A percentile compares a stretch with the other conserved stretches of the same genome.
Conservation (phyloP, 352 stramenopile species). For the Phytophthora quininea region DNA sequence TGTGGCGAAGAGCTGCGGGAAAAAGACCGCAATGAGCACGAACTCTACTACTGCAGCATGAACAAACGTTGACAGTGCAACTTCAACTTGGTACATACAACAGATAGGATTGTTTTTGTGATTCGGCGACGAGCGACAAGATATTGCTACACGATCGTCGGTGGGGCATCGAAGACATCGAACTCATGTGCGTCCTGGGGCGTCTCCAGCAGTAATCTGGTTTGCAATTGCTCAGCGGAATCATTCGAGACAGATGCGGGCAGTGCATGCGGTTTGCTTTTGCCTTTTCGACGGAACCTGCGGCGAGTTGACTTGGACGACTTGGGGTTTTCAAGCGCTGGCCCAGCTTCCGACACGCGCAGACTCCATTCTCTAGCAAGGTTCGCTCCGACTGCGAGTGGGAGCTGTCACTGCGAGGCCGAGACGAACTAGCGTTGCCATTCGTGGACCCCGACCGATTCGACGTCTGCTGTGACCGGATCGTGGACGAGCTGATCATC, state of each 20-base stretch:
- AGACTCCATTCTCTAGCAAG: constrained; percentile 51
- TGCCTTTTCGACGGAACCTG: constrained; percentile 43
- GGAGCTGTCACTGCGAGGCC: constrained; percentile 31
- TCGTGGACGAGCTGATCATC: constrained; percentile 22
- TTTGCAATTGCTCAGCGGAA: constrained; percentile 40
- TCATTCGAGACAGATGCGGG: constrained; percentile 15
- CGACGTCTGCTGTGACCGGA: constrained; percentile 29
- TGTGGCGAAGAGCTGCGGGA: constrained; percentile 72
- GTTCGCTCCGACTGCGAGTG: constrained; percentile 50
- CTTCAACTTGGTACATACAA: constrained; percentile 6
- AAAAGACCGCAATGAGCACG: constrained; percentile 60
- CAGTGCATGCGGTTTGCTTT: constrained; percentile 31
- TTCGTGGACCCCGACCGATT: constrained; percentile 52
- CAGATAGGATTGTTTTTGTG: not conserved
- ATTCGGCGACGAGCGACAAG: too few species aligned
- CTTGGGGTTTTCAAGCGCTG: constrained; percentile 57
- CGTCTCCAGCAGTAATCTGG: constrained; percentile 51
- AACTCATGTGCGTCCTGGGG: constrained; percentile 47
- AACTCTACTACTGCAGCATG: constrained; percentile 44
- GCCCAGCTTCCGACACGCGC: constrained; percentile 59
- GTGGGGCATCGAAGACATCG: constrained; percentile 44
- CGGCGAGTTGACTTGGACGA: constrained; percentile 34
- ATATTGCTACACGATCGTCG: not conserved
- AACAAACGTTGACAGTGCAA: constrained; percentile 14
- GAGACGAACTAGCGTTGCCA: constrained; percentile 27